Percentiles rank a stretch among this genome's conserved stretches.
Evolutionary conservation across 805 yeast species (phyloP).

Genomic region (Yarrowia keelungensis): DNA sequence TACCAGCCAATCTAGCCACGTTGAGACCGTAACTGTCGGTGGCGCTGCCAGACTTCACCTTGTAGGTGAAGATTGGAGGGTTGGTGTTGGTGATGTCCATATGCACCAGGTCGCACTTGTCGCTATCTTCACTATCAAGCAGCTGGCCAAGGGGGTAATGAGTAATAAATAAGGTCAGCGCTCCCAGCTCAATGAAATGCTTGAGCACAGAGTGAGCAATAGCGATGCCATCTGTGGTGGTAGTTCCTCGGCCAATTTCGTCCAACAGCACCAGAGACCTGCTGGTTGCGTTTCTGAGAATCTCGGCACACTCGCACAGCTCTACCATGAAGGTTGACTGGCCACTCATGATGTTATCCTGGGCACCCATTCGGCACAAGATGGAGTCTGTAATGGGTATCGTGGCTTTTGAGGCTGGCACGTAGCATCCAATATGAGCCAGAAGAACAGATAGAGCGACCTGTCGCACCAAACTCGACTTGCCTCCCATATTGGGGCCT

Average conservation of each 20-base stretch:
- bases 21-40: slow-evolving; percentile 81
- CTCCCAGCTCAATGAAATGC: slow-evolving; percentile 58
- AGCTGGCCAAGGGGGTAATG: slow-evolving; percentile 75
- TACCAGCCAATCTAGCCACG: slow-evolving; percentile 78
- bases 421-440: slow-evolving; percentile 78
- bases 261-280: slow-evolving; percentile 70
- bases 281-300: slow-evolving; percentile 58
- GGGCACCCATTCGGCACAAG: slow-evolving; percentile 59
- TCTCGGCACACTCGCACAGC: slow-evolving; percentile 67
- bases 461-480: slow-evolving; percentile 76
- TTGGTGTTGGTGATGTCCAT: slow-evolving; percentile 51
- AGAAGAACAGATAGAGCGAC: slow-evolving; percentile 72
- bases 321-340: slow-evolving; percentile 87
- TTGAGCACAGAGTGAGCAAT: slow-evolving; percentile 76
- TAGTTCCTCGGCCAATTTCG: slow-evolving; percentile 79
- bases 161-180: slow-evolving; percentile 78
- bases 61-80: slow-evolving; percentile 60
- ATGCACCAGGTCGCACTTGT: slow-evolving; percentile 77
- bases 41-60: slow-evolving; percentile 58
- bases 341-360: slow-evolving; percentile 75
- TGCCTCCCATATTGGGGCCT: slow-evolving; percentile 92
- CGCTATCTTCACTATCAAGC: slow-evolving; percentile 56
- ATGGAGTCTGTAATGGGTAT: slow-evolving; percentile 72
- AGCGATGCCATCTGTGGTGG: slow-evolving; percentile 80
- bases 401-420: slow-evolving; percentile 68